Evolutionary conservation across 345 rosid species (phyloP).

Genomic region (Hypericum perforatum): DNA sequence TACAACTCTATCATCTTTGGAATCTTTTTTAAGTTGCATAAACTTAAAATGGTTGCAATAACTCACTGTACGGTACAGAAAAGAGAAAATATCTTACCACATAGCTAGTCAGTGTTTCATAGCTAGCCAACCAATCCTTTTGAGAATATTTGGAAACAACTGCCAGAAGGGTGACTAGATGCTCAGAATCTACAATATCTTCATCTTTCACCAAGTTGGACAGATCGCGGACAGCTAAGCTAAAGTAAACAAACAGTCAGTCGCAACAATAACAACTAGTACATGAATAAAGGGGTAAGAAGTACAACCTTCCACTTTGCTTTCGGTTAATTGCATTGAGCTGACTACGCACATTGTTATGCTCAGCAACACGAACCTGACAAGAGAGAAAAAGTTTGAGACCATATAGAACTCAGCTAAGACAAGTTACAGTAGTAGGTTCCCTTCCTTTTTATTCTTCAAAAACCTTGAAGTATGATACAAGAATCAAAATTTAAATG

Average conservation of each 20-base stretch:
- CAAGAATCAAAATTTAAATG: no score
- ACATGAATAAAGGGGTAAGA: slow-evolving; percentile 1
- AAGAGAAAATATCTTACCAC: slow-evolving; percentile 54
- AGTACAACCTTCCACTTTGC: slow-evolving; percentile 86
- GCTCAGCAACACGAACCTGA: slow-evolving; percentile 93
- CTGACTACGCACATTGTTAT: slow-evolving; percentile 88
- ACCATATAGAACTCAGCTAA: neutral
- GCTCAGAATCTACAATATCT: slow-evolving; percentile 76
- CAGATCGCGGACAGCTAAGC: slow-evolving; percentile 99
- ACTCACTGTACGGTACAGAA: neutral
- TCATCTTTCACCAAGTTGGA: slow-evolving; percentile 85
- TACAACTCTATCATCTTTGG: slow-evolving; percentile 3
- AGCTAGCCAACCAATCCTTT: slow-evolving; percentile 92
- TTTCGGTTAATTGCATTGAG: slow-evolving; percentile 89
- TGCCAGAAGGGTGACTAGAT: slow-evolving; percentile 78
- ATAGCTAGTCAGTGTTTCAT: slow-evolving; percentile 80
- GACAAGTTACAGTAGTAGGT: neutral
- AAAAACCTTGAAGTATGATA: no score
- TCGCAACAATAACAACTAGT: slow-evolving; percentile 2
- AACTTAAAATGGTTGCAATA: neutral
- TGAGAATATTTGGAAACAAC: slow-evolving; percentile 90
- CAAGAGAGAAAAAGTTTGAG: neutral
- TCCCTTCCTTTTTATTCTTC: neutral
- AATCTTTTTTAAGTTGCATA: neutral
- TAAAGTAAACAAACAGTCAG: slow-evolving; percentile 31